Evolutionary conservation across 2,329 filamentous ascomycete genomes (phyloP), one percentile per base, ranked within the genome.

Genomic region (Ophiocordyceps polyrhachis-furcata): DNA sequence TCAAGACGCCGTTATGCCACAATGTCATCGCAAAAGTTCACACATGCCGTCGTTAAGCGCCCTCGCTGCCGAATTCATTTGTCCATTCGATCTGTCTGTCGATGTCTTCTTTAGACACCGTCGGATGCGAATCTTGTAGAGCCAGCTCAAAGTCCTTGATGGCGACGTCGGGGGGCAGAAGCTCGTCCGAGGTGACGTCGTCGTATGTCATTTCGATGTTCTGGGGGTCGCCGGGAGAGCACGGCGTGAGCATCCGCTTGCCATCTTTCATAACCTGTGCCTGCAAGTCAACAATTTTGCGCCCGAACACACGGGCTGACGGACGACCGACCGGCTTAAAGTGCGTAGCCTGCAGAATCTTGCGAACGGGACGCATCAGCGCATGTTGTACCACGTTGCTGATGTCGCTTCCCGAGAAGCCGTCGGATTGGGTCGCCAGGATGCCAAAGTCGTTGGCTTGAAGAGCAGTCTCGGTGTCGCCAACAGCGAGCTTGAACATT

Each of bases 401-500:
- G 54, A 98, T 96, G 75, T 98, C 91, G 50, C 83, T 93, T 32
- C 91, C 91, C 0, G 88, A 95, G 63, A 94, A 98, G 1, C 91
- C 91, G 48, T 96, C 89, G 44, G 85, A 87, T 56, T 89, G 68
- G 54, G 83, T 73, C 3, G 83, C 87, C 50, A 98, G 67, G 46
- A 80, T 76, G 53, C 80, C 77, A 62, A 79, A 96, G 60, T 98
- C 91, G 31, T 77, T 73, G 15, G 74, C 65, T 46, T 77, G 79
- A 48, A 98, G 70, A 38, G 86, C 80, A 50, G 88, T 95, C 14
- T 91, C 87, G 12, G 93, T 98, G 48, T 80, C 80, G 49, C 91
- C 91, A n/a, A 98, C 80, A 15, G 86, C 82, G 45, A 98, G 73
- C 68, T 93, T 89, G 64, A 96, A 95, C 88, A 95, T 94, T 50